Conservation (phyloP, 2,329 filamentous ascomycete genomes). For the Allantophomopsis lycopodina region DNA sequence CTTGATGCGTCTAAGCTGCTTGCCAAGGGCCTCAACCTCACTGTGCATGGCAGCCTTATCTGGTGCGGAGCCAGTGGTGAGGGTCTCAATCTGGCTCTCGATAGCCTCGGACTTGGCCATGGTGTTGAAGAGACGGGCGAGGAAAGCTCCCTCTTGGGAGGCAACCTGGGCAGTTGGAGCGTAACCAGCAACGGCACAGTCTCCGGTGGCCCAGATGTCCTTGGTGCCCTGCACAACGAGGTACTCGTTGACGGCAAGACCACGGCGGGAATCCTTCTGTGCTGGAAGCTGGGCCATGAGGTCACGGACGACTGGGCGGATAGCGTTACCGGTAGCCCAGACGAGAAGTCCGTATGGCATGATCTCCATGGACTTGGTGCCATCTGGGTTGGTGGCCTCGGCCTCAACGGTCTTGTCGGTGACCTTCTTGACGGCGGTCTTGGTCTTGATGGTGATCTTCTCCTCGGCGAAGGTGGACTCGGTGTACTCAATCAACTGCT, state of each 20-base stretch:
- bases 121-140: slow-evolving; percentile 94
- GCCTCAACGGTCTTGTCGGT: slow-evolving; percentile 89
- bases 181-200: slow-evolving; percentile 95
- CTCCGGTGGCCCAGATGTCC: slow-evolving; percentile 95
- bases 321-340: slow-evolving; percentile 94
- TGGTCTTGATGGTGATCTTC: slow-evolving; percentile 92
- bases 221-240: slow-evolving; percentile 94
- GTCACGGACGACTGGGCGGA: slow-evolving; percentile 80
- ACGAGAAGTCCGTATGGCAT: slow-evolving; percentile 94
- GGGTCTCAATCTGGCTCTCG: slow-evolving; percentile 57
- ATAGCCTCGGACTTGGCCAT: slow-evolving; percentile 90
- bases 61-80: slow-evolving; percentile 44
- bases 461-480: slow-evolving; percentile 99
- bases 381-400: slow-evolving; percentile 68
- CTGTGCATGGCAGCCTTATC: slow-evolving; percentile 52
- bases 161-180: slow-evolving; percentile 96
- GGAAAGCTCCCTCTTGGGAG: slow-evolving; percentile 86
- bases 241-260: slow-evolving; percentile 95
- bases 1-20: slow-evolving; percentile 77
- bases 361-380: slow-evolving; percentile 64
- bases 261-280: slow-evolving; percentile 88
- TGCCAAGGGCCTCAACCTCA: slow-evolving; percentile 79
- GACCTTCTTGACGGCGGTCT: slow-evolving; percentile 98
- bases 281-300: slow-evolving; percentile 86
- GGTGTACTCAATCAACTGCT: slow-evolving; percentile 98